phyloP scores from a whole-genome alignment of 768 basidiomycete species.

The Amanita fuliginea region DNA sequence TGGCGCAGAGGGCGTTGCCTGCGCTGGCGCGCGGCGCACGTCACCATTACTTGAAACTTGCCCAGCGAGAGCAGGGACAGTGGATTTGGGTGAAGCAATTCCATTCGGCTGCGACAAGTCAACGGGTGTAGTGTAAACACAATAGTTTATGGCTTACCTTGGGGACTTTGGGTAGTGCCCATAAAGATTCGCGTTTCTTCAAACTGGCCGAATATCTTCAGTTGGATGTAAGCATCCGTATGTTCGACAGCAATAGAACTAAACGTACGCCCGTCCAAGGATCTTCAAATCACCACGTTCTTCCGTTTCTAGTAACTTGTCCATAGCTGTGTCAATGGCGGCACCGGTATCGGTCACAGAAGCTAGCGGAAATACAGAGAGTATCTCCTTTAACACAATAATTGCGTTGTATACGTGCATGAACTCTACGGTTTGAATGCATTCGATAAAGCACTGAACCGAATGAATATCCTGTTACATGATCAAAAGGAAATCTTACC shows the following conservation, averaged over 20 bases:
- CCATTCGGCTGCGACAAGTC: conserved; percentile 16
- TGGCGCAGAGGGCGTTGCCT: conserved; percentile 42
- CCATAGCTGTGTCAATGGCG: conserved; percentile 47
- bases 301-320: conserved; percentile 61
- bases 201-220: conserved; percentile 61
- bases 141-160: conserved; percentile 14
- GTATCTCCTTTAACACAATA: conserved; percentile 82
- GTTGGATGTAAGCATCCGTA: conserved; percentile 1
- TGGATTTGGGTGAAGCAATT: conserved; percentile 20
- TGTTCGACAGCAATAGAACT: conserved; percentile 2
- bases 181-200: conserved; percentile 60
- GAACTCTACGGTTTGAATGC: conserved; percentile 82
- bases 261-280: conserved; percentile 59
- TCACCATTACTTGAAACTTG: conserved; percentile 14
- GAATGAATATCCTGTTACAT: not conserved
- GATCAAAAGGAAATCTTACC: conserved; percentile 25
- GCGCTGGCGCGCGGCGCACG: conserved; percentile 22
- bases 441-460: conserved; percentile 62
- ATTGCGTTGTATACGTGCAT: conserved; percentile 99
- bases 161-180: conserved; percentile 24
- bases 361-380: conserved; percentile 78
- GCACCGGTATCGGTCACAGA: conserved; percentile 44
- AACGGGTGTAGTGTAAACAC: not conserved
- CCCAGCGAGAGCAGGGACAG: not conserved
- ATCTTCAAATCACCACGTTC: conserved; percentile 80